phyloP scores from a whole-genome alignment of 495 filamentous ascomycete species.

The Lasiosphaeris hirsuta region DNA sequence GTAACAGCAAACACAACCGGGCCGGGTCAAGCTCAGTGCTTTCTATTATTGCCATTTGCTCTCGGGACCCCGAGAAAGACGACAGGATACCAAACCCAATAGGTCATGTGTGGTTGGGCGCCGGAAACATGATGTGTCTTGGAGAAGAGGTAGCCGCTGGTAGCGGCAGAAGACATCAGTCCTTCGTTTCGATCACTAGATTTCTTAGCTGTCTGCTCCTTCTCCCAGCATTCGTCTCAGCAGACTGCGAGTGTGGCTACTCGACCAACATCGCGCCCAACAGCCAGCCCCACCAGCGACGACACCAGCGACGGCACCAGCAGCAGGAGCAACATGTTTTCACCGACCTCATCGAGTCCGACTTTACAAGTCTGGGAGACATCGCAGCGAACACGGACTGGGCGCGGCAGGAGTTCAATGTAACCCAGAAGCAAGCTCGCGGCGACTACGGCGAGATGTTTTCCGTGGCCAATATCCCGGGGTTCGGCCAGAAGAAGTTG shows the following conservation, averaged over 20 bases:
- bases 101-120: too few relatives aligned
- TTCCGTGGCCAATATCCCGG: conserved; percentile 46
- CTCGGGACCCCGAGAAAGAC: too few relatives aligned
- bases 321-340: conserved; percentile 44
- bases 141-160: too few relatives aligned
- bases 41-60: too few relatives aligned
- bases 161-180: background rate
- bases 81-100: too few relatives aligned
- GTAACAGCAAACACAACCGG: too few relatives aligned
- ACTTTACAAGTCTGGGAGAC: conserved; percentile 57
- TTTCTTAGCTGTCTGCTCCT: conserved; percentile 1
- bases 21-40: too few relatives aligned
- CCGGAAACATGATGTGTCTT: too few relatives aligned
- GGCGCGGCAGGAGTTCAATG: conserved; percentile 61
- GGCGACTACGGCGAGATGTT: conserved; percentile 67
- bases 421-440: conserved; percentile 47
- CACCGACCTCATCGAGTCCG: conserved; percentile 65
- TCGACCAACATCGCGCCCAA: conserved; percentile 21
- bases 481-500: conserved; percentile 33
- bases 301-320: conserved; percentile 36
- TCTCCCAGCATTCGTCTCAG: conserved; percentile 21
- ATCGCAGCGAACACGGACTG: conserved; percentile 54
- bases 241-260: conserved; percentile 73
- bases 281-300: background rate
- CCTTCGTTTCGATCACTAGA: background rate